Conservation (phyloP, 495 filamentous ascomycete genomes). For the Talaromyces thailandensis region DNA sequence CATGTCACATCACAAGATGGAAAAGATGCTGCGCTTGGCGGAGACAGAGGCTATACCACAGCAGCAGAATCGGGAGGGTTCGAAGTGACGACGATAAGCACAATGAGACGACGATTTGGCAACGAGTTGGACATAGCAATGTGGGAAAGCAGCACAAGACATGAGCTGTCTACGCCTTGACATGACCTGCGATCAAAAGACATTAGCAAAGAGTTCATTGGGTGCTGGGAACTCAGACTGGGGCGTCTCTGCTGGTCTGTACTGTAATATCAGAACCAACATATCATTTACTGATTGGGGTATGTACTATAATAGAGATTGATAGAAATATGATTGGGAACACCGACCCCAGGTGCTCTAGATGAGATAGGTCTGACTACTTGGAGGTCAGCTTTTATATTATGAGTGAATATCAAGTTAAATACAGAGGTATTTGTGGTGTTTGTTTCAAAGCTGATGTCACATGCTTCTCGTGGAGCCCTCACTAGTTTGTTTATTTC, state of each 20-base stretch:
- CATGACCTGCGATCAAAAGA: neutral
- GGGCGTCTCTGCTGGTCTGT: neutral
- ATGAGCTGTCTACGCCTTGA: neutral
- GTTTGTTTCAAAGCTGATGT: neutral
- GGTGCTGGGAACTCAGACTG: neutral
- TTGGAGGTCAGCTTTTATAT: neutral
- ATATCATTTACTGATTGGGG: neutral
- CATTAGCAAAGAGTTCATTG: neutral
- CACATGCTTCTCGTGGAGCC: neutral
- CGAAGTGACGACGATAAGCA: neutral
- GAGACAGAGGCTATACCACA: neutral
- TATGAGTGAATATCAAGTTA: neutral
- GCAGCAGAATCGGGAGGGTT: neutral
- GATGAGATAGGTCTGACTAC: neutral
- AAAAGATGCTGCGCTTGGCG: neutral
- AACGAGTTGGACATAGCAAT: neutral
- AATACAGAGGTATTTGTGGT: neutral
- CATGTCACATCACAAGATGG: neutral
- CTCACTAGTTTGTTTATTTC: neutral
- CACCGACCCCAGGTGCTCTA: neutral
- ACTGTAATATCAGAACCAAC: neutral
- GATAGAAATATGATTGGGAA: neutral
- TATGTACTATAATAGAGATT: neutral
- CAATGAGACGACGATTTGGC: neutral
- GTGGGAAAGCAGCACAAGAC: neutral